Conservation (phyloP, 148 eudicot species). For the Persicaria maculosa region DNA sequence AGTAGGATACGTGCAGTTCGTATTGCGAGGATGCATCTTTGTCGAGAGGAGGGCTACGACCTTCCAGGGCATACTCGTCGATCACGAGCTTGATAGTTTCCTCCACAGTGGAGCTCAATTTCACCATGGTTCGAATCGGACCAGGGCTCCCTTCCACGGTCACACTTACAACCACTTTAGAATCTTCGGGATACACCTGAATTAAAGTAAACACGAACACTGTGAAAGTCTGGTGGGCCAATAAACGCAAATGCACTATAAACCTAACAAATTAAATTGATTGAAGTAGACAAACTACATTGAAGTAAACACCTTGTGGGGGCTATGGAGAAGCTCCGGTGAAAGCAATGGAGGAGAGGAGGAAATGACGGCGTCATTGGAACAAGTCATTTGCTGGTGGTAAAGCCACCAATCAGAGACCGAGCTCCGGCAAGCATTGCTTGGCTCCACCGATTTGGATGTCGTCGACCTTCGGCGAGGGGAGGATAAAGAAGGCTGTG, state of each 20-base stretch:
- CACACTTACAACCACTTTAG: conserved; percentile 73
- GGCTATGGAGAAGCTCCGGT: not conserved
- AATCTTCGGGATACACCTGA: conserved; percentile 51
- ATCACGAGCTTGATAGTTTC: conserved; percentile 64
- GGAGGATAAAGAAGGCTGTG: not conserved
- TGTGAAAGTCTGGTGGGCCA: too few species aligned
- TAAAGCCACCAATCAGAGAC: not conserved
- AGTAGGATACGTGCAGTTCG: conserved; percentile 66
- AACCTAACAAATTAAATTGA: not conserved
- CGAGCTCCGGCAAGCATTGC: not conserved
- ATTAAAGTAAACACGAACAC: too few species aligned
- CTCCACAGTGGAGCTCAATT: conserved; percentile 68
- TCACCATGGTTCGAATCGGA: conserved; percentile 60
- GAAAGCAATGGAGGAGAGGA: not conserved
- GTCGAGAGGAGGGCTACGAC: conserved; percentile 54
- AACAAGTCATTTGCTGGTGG: not conserved
- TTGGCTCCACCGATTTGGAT: not conserved
- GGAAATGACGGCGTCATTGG: not conserved
- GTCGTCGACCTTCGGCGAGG: not conserved
- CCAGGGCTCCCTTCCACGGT: conserved; percentile 86
- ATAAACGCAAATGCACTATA: too few species aligned
- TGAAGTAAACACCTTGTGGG: not conserved
- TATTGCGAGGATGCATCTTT: conserved; percentile 32
- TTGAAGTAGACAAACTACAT: not conserved
- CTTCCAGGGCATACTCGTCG: conserved; percentile 53